Conservation (phyloP, 768 basidiomycete genomes). For the Lactarius evosmus region DNA sequence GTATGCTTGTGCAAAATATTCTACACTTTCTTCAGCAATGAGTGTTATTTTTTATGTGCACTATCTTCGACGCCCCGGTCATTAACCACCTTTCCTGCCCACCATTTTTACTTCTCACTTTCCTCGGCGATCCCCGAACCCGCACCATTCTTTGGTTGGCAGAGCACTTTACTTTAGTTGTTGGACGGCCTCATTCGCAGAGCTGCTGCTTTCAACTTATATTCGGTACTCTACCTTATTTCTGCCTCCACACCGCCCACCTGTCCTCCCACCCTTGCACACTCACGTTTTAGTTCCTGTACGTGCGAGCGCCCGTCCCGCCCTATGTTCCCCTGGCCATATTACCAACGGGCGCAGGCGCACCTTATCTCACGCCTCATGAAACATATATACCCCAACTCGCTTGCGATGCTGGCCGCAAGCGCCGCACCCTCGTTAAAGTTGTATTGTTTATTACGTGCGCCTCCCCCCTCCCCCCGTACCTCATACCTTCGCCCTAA, state of each 20-base stretch:
- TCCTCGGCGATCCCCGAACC: constrained; percentile 10
- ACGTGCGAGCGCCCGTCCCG: background rate
- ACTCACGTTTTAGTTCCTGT: constrained; percentile 10
- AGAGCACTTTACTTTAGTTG: constrained; percentile 19
- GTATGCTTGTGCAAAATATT: constrained; percentile 27
- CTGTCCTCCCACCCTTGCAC: background rate
- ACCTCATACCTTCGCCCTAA: background rate
- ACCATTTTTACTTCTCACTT: constrained; percentile 1
- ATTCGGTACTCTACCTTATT: constrained; percentile 19
- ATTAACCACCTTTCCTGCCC: constrained; percentile 20
- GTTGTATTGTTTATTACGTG: constrained; percentile 25
- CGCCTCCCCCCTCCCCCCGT: background rate
- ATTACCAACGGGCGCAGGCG: constrained; percentile 5
- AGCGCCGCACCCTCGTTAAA: constrained; percentile 24
- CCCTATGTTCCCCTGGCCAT: background rate
- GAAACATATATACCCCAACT: constrained; percentile 27
- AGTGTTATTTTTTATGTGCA: constrained; percentile 25
- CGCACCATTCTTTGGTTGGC: constrained; percentile 8
- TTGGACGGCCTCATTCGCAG: constrained; percentile 16
- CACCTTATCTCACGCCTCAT: constrained; percentile 12
- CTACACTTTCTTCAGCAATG: constrained; percentile 24
- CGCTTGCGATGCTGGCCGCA: constrained; percentile 18
- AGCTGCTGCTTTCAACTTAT: constrained; percentile 18
- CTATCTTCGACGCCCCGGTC: constrained; percentile 20
- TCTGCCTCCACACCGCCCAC: background rate